phyloP scores from a whole-genome alignment of 2,329 filamentous ascomycete species.

The Monilinia polystroma region DNA sequence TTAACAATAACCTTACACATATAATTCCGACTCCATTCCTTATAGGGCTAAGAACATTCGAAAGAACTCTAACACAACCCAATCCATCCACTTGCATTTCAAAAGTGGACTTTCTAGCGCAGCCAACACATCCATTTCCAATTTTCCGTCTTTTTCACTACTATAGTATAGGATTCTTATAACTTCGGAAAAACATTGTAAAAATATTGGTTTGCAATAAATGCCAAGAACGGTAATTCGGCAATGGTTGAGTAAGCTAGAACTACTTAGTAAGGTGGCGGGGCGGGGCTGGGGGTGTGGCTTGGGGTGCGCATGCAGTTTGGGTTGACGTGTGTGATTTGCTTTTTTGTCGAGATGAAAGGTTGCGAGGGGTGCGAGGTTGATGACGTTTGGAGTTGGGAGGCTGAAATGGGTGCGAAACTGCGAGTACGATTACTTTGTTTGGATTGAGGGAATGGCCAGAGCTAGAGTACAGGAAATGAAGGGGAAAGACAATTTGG shows the following conservation, averaged over 20 bases:
- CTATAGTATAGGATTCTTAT: too few species aligned
- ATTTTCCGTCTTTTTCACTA: not conserved
- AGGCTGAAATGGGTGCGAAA: too few species aligned
- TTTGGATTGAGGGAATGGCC: not conserved
- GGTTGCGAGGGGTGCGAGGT: not conserved
- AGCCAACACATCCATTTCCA: conserved; percentile 1
- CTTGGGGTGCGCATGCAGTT: not conserved
- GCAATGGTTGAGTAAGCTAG: not conserved
- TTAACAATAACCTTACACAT: too few species aligned
- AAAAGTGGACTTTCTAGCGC: not conserved
- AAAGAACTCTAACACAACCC: not conserved
- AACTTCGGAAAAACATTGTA: too few species aligned
- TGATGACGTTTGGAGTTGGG: conserved; percentile 4
- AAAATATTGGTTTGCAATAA: not conserved
- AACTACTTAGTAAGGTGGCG: not conserved
- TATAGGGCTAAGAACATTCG: too few species aligned
- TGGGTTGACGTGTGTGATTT: too few species aligned
- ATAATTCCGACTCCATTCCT: too few species aligned
- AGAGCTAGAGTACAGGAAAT: not conserved
- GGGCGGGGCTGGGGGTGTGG: conserved; percentile 9
- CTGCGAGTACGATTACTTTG: not conserved
- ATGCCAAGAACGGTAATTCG: conserved; percentile 15
- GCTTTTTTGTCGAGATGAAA: not conserved
- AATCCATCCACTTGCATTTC: not conserved
- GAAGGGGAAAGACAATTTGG: not conserved